A percentile compares a stretch with the other conserved stretches of the same genome.
These are phyloP conservation scores for Lecanicillium sp. DNA, from an alignment of 2,329 filamentous ascomycete species.

Conservation along the genomic window DNA sequence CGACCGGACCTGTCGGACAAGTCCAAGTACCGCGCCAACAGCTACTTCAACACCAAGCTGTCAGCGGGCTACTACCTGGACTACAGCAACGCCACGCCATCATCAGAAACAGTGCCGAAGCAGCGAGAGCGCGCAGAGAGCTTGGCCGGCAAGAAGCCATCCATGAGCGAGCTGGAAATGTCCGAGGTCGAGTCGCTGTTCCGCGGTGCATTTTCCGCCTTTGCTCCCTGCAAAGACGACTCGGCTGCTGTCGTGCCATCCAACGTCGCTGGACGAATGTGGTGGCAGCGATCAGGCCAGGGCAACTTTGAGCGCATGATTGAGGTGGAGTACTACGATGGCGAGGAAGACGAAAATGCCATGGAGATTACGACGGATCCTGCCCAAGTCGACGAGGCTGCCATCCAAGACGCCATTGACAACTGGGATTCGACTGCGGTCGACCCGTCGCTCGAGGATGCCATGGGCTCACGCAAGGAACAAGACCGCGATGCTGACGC, in stretches of 20 bases:
- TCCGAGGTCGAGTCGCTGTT: conserved; percentile 69
- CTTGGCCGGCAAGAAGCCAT: conserved; percentile 51
- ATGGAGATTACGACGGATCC: conserved; percentile 23
- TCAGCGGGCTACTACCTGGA: conserved; percentile 64
- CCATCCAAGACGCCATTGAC: conserved; percentile 46
- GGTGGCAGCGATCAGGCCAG: conserved; percentile 68
- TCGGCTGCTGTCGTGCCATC: conserved; percentile 62
- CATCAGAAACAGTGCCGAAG: conserved; percentile 49
- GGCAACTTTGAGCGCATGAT: conserved; percentile 58
- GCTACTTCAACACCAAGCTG: conserved; percentile 60
- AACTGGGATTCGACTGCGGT: conserved; percentile 51
- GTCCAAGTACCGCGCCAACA: conserved; percentile 43
- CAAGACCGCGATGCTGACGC: conserved; percentile 64
- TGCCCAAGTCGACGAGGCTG: conserved; percentile 41
- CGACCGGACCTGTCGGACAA: conserved; percentile 48
- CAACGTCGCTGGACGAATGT: conserved; percentile 59
- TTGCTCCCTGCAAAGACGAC: conserved; percentile 70
- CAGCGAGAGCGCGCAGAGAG: conserved; percentile 67
- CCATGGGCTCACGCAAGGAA: conserved; percentile 42
- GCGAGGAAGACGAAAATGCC: conserved; percentile 22
- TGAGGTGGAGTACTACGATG: conserved; percentile 41
- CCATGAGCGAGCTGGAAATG: conserved; percentile 47
- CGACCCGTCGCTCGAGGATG: conserved; percentile 49
- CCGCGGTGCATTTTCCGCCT: conserved; percentile 70
- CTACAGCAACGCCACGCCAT: conserved; percentile 55